phyloP scores from a whole-genome alignment of 257 asterid genomes.

The Penstemon eatonii region DNA sequence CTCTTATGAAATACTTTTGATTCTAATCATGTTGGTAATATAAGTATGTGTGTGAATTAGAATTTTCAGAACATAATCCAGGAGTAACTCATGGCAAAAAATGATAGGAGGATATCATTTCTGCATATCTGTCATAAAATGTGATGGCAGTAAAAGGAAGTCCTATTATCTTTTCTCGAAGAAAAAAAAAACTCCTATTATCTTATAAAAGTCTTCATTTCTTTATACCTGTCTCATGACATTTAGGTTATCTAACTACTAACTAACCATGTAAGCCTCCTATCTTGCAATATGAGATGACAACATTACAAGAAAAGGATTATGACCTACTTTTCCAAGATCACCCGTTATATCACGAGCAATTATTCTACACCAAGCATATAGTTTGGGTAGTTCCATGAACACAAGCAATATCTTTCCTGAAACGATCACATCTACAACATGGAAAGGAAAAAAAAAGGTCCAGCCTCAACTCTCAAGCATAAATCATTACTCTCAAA shows the following conservation, averaged over 20 bases:
- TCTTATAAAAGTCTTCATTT: not conserved
- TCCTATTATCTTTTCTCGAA: not conserved
- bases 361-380: conserved; percentile 11
- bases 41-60: not conserved
- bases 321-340: conserved; percentile 10
- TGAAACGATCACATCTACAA: conserved; percentile 4
- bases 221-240: not conserved
- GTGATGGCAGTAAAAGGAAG: not conserved
- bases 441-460: not conserved
- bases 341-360: not conserved
- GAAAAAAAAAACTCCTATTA: no score
- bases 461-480: conserved; percentile 1
- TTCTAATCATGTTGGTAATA: not conserved
- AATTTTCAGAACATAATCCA: not conserved
- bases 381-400: not conserved
- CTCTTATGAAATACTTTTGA: not conserved
- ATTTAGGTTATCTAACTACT: no score
- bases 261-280: no score
- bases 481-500: conserved; percentile 19
- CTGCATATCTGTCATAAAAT: not conserved
- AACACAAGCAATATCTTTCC: conserved; percentile 8
- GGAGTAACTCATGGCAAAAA: conserved; percentile 5
- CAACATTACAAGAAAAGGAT: not conserved
- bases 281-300: conserved; percentile 2
- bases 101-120: conserved; percentile 3